phyloP scores from a whole-genome alignment of 192 early-diverging fungal species.

The Phycomyces nitens region DNA sequence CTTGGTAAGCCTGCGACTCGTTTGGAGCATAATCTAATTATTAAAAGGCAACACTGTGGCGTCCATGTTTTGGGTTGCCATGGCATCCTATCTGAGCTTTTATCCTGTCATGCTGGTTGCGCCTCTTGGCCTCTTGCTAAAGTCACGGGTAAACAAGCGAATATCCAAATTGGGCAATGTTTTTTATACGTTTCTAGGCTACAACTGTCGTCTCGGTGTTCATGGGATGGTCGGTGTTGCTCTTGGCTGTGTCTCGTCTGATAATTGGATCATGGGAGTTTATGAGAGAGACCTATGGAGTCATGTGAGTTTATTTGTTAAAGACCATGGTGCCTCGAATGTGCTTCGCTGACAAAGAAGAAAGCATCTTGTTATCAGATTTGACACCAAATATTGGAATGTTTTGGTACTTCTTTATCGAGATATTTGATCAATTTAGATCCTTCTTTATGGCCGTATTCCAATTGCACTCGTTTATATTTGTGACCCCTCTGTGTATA shows the following conservation, averaged over 20 bases:
- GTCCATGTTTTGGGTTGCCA: constrained; percentile 69
- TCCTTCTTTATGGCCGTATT: constrained; percentile 91
- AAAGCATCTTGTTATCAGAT: constrained; percentile 56
- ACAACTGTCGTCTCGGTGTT: constrained; percentile 11
- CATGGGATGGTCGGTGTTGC: constrained; percentile 33
- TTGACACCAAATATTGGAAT: constrained; percentile 95
- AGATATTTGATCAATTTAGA: constrained; percentile 99
- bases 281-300: constrained; percentile 62
- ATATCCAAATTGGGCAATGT: no score
- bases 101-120: constrained; percentile 84
- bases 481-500: constrained; percentile 79
- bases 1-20: constrained; percentile 33
- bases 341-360: no score
- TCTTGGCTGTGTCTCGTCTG: constrained; percentile 57
- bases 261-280: constrained; percentile 70
- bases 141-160: no score
- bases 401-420: constrained; percentile 99
- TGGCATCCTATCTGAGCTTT: constrained; percentile 81
- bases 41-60: constrained; percentile 43
- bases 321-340: no score
- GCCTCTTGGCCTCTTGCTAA: constrained; percentile 51
- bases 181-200: no score
- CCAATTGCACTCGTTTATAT: constrained; percentile 90
- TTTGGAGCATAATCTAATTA: neutral
- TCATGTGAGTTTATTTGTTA: constrained; percentile 51